phyloP scores from a whole-genome alignment of 768 basidiomycete species.

The Mycena olivaceomarginata region DNA sequence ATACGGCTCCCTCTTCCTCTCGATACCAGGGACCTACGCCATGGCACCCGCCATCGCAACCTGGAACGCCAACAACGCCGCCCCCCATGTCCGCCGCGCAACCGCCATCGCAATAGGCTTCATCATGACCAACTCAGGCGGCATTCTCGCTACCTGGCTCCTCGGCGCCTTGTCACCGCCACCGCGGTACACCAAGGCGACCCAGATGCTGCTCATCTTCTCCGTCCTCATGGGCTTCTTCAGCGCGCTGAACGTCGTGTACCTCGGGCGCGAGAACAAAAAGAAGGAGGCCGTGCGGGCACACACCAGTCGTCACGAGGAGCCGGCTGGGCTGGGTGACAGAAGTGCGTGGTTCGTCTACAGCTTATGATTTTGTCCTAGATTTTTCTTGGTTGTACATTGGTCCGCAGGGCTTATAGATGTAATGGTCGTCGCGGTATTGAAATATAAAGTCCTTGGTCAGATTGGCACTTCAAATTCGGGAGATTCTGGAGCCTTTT shows the following conservation, averaged over 20 bases:
- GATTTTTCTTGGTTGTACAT: background rate
- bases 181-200: conserved; percentile 60
- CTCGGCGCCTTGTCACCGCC: conserved; percentile 59
- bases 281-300: conserved; percentile 63
- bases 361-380: conserved; percentile 47
- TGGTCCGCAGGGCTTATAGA: background rate
- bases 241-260: conserved; percentile 48
- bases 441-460: background rate
- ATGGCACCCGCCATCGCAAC: conserved; percentile 62
- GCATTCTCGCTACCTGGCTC: conserved; percentile 66
- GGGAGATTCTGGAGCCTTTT: too few species aligned
- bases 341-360: conserved; percentile 74
- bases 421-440: background rate
- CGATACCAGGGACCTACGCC: conserved; percentile 62
- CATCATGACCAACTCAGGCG: conserved; percentile 64
- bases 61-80: conserved; percentile 72
- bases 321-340: conserved; percentile 67
- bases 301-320: conserved; percentile 54
- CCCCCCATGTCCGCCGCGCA: conserved; percentile 68
- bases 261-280: conserved; percentile 52
- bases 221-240: conserved; percentile 51
- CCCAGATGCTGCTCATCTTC: conserved; percentile 48
- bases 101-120: conserved; percentile 66
- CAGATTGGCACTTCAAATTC: too few species aligned
- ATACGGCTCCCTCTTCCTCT: conserved; percentile 69